Base-by-base conservation (phyloP, 805 yeast genomes). In the Nakazawaea molendinolei region DNA sequence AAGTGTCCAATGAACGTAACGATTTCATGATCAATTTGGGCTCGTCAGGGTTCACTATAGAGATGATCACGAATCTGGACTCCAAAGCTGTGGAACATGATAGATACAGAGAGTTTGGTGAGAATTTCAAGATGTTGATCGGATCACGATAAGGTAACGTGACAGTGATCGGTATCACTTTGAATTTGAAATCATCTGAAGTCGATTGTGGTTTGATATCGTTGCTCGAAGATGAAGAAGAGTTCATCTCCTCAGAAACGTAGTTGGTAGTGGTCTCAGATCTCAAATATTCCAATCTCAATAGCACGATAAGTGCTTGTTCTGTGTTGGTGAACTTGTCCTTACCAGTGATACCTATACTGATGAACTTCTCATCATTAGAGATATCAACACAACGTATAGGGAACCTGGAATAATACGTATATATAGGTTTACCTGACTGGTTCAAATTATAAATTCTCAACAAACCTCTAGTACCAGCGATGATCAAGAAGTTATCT, bases 111-210 rank as follows among this genome's bases (percentile, higher is more conserved):
- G 86, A 84, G 37, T 81, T 79, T 1, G 74, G 64, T 4, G 94
- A 84, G 53, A 89, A 85, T 33, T 76, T 72, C 8, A 89, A 56
- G 3, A 81, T 65, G 44, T 80, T 80, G 26, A 89, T 75, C 1
- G 95, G 94, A 54, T 90, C 97, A 21, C 85, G 60, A 55, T 86
- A 86, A 0, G 97, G 96, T 34, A 85, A 67, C 0, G 94, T 80
- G 22, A 87, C 76, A 2, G 87, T 76, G 8, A 80, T 68, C 3
- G 86, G 81, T 28, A 72, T 74, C 4, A 70, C 74, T 17, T 61
- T 47, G 27, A 41, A 43, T 19, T 25, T 33, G 21, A 34, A 32
- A 5, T 36, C 32, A 6, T 32, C 36, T 10, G 35, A 27, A 5
- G 40, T 32, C 9, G 36, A 32, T 23, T 32, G 32, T 5, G 36